Base-by-base conservation (phyloP, 257 asterid species). In the Lycium ferocissimum region DNA sequence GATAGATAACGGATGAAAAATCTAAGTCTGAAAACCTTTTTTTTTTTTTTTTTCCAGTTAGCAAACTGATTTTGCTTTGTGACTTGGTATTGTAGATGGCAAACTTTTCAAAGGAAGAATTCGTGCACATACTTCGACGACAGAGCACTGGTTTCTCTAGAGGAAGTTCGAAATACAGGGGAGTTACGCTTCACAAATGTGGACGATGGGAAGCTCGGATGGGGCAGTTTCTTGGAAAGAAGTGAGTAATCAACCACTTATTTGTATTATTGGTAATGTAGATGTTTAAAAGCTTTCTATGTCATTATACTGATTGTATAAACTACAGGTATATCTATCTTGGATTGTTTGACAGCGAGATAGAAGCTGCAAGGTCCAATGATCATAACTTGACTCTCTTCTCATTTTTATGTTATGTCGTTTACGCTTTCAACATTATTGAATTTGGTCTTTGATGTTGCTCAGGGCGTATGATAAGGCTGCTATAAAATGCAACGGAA, bases 181-280 rank as follows among this genome's bases (percentile, higher is more conserved):
- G 98, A 66, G 99, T 96, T 62, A 94, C 99, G 40, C 87, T 93
- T 88, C 98, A 96, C 91, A 96, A 93, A 93, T 96, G 99, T 87
- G 99, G 99, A 54, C 93, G 98, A 54, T 96, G 99, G 99, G 99
- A 96, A 89, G 99, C 99, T 88, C 91, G 98, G 83, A 93, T 96
- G 98, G 99, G 99, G 65, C 99, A 96, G 88, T 94, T 93, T 86
- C 99, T 96, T 85, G 99, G 99, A 89, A 96, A 94, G 94, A 96
- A 96, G 99, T 96, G 86, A 87, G 97, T 85, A 66, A 66, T 37
- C 66, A 26, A 26, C 33, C 33, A 26, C 1, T 26, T 26, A 26
- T 26, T 1, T 26, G 1, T 26, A 26, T 26, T 26, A 26, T 26
- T 1, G 33, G 33, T 26, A 26, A 26, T 26, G 33, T 26, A 26